Conservation (phyloP, 192 early-diverging fungal genomes). For the Coemansia sp. region DNA sequence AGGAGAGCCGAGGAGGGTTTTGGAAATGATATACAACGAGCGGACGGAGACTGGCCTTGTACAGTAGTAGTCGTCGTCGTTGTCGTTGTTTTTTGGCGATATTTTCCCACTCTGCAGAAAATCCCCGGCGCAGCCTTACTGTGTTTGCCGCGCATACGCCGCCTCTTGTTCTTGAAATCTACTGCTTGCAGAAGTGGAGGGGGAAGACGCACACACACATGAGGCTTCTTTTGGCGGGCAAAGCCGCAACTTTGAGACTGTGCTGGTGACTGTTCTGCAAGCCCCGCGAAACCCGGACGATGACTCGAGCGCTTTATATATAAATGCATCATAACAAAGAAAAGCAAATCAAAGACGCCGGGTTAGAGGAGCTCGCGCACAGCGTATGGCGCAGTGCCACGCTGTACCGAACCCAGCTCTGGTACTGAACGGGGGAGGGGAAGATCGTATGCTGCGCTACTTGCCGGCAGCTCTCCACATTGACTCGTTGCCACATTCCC, state of each 20-base stretch:
- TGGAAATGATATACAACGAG: neutral
- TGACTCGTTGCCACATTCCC: conserved; percentile 23
- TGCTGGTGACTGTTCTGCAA: neutral
- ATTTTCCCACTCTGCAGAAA: neutral
- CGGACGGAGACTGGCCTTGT: neutral
- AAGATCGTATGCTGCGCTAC: neutral
- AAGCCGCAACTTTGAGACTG: conserved; percentile 4
- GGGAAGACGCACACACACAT: neutral
- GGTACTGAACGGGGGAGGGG: neutral
- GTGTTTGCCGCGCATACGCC: conserved; percentile 2
- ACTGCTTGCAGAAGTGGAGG: neutral
- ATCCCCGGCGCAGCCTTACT: neutral
- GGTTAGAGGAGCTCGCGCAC: neutral
- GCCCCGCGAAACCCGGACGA: too few relatives aligned
- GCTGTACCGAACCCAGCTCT: neutral
- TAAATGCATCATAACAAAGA: neutral
- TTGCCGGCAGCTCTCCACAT: conserved; percentile 11
- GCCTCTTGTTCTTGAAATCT: neutral
- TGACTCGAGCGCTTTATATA: neutral
- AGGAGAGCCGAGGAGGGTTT: neutral
- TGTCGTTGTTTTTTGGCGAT: neutral
- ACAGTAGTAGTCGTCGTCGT: neutral
- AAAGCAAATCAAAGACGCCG: neutral
- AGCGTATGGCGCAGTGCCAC: neutral
- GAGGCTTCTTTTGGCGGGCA: neutral